These are phyloP conservation scores for Penicillium sp. DNA, from an alignment of 2,329 filamentous ascomycete species.

Conservation along the genomic window DNA sequence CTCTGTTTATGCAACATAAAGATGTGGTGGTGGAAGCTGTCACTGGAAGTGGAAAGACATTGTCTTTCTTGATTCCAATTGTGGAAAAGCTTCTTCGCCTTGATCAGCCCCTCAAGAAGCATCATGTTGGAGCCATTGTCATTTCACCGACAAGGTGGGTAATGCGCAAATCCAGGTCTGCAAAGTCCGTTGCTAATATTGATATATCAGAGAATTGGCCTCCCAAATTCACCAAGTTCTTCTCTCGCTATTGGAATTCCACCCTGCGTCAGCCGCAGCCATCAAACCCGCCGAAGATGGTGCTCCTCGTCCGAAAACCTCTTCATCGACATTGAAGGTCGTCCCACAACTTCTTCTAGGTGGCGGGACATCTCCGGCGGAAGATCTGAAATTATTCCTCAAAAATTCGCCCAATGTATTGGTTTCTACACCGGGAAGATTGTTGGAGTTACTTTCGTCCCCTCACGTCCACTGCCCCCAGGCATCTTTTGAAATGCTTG, in stretches of 20 bases:
- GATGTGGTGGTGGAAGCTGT: conserved; percentile 90
- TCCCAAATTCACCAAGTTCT: conserved; percentile 81
- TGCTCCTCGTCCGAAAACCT: conserved; percentile 30
- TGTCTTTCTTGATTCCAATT: conserved; percentile 75
- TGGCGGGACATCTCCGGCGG: conserved; percentile 68
- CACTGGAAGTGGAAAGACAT: conserved; percentile 82
- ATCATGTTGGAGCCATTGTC: conserved; percentile 83
- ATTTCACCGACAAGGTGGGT: conserved; percentile 67
- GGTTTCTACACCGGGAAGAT: conserved; percentile 79
- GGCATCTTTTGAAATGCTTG: conserved; percentile 80
- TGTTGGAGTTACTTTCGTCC: conserved; percentile 78
- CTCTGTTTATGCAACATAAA: conserved; percentile 79
- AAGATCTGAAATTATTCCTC: conserved; percentile 78
- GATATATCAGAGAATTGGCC: conserved; percentile 62
- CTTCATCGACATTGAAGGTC: conserved; percentile 49
- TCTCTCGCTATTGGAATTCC: conserved; percentile 67
- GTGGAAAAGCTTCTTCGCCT: conserved; percentile 71
- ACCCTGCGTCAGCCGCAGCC: conserved; percentile 59
- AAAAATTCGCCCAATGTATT: conserved; percentile 78
- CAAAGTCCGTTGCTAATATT: background rate
- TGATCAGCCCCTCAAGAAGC: conserved; percentile 74
- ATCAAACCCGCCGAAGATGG: conserved; percentile 39
- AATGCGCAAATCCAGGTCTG: background rate
- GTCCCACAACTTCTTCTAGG: conserved; percentile 83
- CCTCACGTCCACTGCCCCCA: conserved; percentile 80